Evolutionary conservation across 2,329 filamentous ascomycete genomes (phyloP).

Genomic region (Pestalotiopsis sp.): DNA sequence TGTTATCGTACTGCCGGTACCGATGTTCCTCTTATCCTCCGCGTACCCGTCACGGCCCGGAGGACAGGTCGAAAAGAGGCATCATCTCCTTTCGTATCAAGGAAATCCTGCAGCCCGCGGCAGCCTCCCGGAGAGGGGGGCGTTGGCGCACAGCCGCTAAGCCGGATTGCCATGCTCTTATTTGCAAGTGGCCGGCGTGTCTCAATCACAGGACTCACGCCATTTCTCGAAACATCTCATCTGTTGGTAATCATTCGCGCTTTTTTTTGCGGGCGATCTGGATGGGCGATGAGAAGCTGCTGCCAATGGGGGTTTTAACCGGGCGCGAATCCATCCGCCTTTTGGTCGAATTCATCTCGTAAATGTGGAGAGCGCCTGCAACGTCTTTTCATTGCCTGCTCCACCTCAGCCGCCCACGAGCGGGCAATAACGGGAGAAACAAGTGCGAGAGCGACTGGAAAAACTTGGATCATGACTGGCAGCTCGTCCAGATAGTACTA

Average conservation of each 20-base stretch:
- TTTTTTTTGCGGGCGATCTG: not conserved
- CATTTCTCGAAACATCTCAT: not conserved
- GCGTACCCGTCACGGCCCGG: not conserved
- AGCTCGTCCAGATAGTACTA: not conserved
- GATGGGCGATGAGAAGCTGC: not conserved
- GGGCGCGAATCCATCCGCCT: not conserved
- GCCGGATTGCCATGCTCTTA: not conserved
- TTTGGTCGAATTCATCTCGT: not conserved
- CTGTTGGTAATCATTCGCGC: not conserved
- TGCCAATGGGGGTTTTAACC: not conserved
- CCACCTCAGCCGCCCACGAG: not conserved
- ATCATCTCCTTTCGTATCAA: constrained; percentile 13
- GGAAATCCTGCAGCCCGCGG: constrained; percentile 12
- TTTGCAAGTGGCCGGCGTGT: not conserved
- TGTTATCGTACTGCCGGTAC: constrained; percentile 1
- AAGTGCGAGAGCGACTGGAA: not conserved
- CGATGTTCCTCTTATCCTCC: constrained; percentile 5
- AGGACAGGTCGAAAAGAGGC: constrained; percentile 8
- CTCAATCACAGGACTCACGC: constrained; percentile 1
- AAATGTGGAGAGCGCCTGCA: not conserved
- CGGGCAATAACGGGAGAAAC: not conserved
- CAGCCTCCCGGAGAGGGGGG: constrained; percentile 7
- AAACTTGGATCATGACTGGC: not conserved
- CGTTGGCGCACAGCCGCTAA: not conserved
- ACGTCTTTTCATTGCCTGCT: not conserved